Evolutionary conservation across 2,329 filamentous ascomycete species (phyloP), one percentile per base, ranked within the genome.

Genomic region (Aschersonia sp.): DNA sequence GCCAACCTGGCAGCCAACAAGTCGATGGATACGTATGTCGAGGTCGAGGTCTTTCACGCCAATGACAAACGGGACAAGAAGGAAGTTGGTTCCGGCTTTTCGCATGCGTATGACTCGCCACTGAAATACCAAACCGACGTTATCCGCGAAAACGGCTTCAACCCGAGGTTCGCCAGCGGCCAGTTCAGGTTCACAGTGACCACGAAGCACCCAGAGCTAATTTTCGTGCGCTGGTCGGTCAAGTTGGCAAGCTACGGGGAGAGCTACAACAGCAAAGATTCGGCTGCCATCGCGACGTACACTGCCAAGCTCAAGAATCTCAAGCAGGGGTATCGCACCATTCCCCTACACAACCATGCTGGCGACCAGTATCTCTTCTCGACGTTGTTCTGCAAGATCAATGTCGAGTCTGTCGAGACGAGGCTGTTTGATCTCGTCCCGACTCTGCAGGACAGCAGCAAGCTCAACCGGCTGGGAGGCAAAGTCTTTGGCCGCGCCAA

Each of bases 341-440:
- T 97, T 47, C 92, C 90, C 9, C 73, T 98, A 12, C 84, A 87
- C 63, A 89, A 97, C 65, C 76, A 80, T 48, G 85, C 87, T 53
- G 92, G 89, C 51, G 89, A 96, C 57, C 87, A 89, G 57, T 97
- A 94, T 62, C 75, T 96, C 42, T 96, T 96, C 66, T 95, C 92
- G 2, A 94, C 88, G 9, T 72, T 98, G 12, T 95, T 97, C 64
- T 95, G 89, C 69, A 83, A 82, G 58, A 85, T 97, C 66, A 81
- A 81, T 55, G 84, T 78, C 32, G 71, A 76, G 40, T 69, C 72
- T 11, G 67, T 75, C 39, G 75, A 74, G 43, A 76, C 73, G 51
- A 70, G 76, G 53, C 75, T 78, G 54, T 68, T 81, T 43, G 67
- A 75, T 65, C 70, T 52, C 59, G 69, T 50, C 61, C 68, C 43